Evolutionary conservation across 495 filamentous ascomycete species (phyloP), one percentile per base, ranked within the genome.

Genomic region (Penicillium daleae): DNA sequence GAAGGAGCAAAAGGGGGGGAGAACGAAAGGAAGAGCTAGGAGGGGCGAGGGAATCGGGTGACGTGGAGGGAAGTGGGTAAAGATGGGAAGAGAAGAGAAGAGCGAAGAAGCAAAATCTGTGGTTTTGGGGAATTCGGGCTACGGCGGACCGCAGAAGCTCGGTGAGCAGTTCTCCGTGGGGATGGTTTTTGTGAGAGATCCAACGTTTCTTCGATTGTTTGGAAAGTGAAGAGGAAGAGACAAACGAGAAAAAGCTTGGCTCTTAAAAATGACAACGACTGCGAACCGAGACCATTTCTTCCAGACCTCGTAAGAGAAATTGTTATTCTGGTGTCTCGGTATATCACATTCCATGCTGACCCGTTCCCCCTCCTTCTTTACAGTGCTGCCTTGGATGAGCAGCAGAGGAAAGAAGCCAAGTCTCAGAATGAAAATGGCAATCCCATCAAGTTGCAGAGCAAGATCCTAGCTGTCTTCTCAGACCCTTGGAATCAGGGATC

Each of bases 351-450:
- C 58, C 70, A 51, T 67, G 54, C 26, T 31, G 29, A 52, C n/a
- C 29, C 29, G n/a, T n/a, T 24, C 51, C 60, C 51, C 26, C 21
- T 32, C 22, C 19, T 24, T 19, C 15, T 53, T 32, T 57, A 63
- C 64, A 94, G 90, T 68, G 84, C 91, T 32, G 86, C 91, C 9
- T 80, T 96, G 65, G 87, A 87, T 31, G 89, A 89, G 61, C 81
- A 84, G 53, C 77, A 84, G 56, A 90, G 93, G 66, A 90, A 90
- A 74, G 85, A 87, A 19, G 81, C 84, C 55, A 98, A 98, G 77
- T 85, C 93, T 46, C 81, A 82, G 58, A 99, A 98, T 77, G 88
- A 83, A 33, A 82, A 89, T 80, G 95, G 95, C 65, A 82, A 87
- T 62, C 95, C 95, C 13, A 89, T 97, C 68, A 76, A 78, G 48